Base-by-base conservation (phyloP, 306 rosid genomes). In the Potentilla sterilis region DNA sequence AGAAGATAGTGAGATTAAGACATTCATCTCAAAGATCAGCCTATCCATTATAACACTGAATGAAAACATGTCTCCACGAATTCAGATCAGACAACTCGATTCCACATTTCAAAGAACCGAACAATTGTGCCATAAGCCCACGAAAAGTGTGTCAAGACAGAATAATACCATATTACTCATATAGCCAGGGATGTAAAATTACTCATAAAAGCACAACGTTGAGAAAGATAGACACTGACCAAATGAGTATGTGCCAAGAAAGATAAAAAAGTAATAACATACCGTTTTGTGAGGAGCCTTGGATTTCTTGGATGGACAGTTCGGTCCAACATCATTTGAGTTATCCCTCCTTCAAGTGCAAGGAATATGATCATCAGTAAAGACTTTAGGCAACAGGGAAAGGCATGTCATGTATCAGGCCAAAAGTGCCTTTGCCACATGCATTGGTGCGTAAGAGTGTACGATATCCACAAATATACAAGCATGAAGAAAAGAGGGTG, bases 271-370 rank as follows among this genome's bases (percentile, higher is more conserved):
- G 40, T 38, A 22, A 48, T 9, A 19, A 72, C 74, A 21, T 76
- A 93, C 98, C 96, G 87, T 91, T 79, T 77, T 83, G 55, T 64
- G 75, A 51, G 85, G 89, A 80, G 69, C 86, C 28, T 82, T 75
- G 67, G 76, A 73, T 67, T 90, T 79, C 78, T 80, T 82, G 40
- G 68, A 69, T 47, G 35, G 69, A 81, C 72, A 46, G 68, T 65
- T 67, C 57, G 35, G 59, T 78, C 69, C 78, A 71, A 69, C 75
- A 48, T 75, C 86, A 41, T 65, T 38, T 37, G 47, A 7, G 69
- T 72, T 77, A n/a, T 58, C 77, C 81, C 91, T 89, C 78, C 73
- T 81, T 72, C 16, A 15, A 67, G 79, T 68, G 58, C 67, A 40
- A 66, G 55, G 55, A 35, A 75, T 46, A 67, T 8, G 16, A n/a